phyloP scores from a whole-genome alignment of 164 flowering plant genomes.

The Santalum album region DNA sequence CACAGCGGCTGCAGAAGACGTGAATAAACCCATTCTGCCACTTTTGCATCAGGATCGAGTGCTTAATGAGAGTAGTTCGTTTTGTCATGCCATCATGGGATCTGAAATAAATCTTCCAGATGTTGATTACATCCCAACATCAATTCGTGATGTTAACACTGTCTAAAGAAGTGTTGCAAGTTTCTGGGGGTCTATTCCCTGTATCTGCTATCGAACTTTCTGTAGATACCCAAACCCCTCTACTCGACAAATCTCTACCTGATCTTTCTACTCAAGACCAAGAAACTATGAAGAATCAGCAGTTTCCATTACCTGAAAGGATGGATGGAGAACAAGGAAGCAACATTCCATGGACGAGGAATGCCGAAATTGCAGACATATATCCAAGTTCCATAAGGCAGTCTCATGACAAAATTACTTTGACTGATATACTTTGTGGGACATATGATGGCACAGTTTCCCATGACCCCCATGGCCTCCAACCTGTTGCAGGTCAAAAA shows the following conservation, averaged over 20 bases:
- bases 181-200: not conserved
- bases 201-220: not conserved
- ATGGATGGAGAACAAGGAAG: not conserved
- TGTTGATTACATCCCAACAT: not conserved
- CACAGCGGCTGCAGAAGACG: not conserved
- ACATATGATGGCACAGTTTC: constrained; percentile 5
- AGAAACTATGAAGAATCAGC: not conserved
- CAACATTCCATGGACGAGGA: constrained; percentile 10
- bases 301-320: not conserved
- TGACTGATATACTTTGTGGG: constrained; percentile 7
- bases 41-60: not conserved
- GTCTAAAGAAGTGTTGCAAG: not conserved
- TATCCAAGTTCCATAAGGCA: constrained; percentile 6
- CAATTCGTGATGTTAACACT: not conserved
- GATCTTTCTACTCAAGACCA: not conserved
- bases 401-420: constrained; percentile 9
- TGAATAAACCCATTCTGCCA: not conserved
- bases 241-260: not conserved
- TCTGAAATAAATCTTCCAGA: not conserved
- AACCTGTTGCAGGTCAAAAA: constrained; percentile 9
- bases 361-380: constrained; percentile 12
- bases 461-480: constrained; percentile 3
- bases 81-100: not conserved
- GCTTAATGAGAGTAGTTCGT: not conserved
- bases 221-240: not conserved